Base-by-base conservation (phyloP, 192 early-diverging fungal genomes). In the Martensiomyces pterosporus region DNA sequence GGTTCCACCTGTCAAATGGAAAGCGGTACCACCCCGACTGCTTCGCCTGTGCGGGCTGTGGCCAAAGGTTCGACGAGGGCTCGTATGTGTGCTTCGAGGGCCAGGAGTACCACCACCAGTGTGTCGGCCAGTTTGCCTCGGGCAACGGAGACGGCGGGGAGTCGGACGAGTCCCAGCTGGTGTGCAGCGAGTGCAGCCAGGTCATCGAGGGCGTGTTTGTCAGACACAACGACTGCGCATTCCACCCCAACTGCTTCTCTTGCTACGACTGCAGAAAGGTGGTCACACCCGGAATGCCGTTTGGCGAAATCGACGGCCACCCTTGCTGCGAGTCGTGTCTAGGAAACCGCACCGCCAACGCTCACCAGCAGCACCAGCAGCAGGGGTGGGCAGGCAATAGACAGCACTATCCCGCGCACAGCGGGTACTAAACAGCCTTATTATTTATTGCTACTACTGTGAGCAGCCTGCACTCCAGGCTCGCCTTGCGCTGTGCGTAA, bases 1-100 rank as follows among this genome's bases (percentile, higher is more conserved):
- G 76, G 23, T 78, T 78, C 65, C 76, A 78, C 41, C 62, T 78
- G 19, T 66, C 76, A 16, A 78, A 78, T 32, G 76, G 76, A 41
- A 73, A 74, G 47, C 65, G 61, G 60, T 78, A 78, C 49, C 76
- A 78, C 24, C 76, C 70, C 1, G 61, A 74, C 24, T 78, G 76
- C 52, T 78, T 78, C 43, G 62, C 61, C 2, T 78, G 76, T 21
- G 71, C 76, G 3, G 76, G 76, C 1, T 78, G 76, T 43, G 34
- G 37, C 7, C 56, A 66, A 51, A 54, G 61, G 33, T 78, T 78
- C 24, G 76, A 78, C 49, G 76, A 78, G 50, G 76, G 76, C 48
- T 74, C 76, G 5, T 78, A 78, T 16, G 76, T 78, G 36, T 74
- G 64, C 47, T 78, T 69, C 48, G 76, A 73, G 47, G 70, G 70